Evolutionary conservation across 2,329 filamentous ascomycete genomes (phyloP).

Genomic region (Aureobasidium leucospermi): DNA sequence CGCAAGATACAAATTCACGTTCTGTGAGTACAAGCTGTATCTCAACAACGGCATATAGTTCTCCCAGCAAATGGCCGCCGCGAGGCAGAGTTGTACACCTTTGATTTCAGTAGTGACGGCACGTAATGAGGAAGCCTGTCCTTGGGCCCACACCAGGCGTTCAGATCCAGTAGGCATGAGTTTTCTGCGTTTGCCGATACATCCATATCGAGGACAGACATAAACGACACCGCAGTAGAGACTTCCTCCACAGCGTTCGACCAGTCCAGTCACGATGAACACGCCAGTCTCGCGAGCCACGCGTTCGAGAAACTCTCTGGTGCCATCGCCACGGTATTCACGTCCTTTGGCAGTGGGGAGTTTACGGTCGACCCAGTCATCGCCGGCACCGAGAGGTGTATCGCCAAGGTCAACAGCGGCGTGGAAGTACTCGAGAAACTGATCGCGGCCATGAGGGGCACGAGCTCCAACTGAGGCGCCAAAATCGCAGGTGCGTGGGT

Average conservation of each 20-base stretch:
- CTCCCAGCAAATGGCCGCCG: conserved; percentile 91
- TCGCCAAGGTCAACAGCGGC: conserved; percentile 78
- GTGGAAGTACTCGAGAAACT: conserved; percentile 75
- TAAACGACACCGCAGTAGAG: conserved; percentile 80
- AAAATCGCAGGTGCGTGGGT: conserved; percentile 74
- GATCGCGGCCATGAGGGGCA: conserved; percentile 63
- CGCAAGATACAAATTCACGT: conserved; percentile 84
- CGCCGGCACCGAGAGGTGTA: conserved; percentile 60
- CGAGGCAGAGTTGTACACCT: conserved; percentile 71
- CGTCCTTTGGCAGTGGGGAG: conserved; percentile 44
- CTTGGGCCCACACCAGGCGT: conserved; percentile 82
- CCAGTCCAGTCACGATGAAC: conserved; percentile 71
- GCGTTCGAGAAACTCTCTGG: conserved; percentile 68
- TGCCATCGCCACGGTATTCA: conserved; percentile 61
- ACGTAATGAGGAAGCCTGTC: conserved; percentile 67
- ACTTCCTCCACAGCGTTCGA: conserved; percentile 74
- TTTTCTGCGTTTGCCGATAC: conserved; percentile 80
- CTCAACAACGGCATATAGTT: conserved; percentile 90
- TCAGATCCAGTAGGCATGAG: conserved; percentile 87
- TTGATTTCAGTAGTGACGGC: conserved; percentile 74
- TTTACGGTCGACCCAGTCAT: conserved; percentile 61
- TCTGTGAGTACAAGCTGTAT: conserved; percentile 78
- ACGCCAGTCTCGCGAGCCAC: conserved; percentile 71
- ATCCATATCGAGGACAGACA: conserved; percentile 64
- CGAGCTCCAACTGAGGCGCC: conserved; percentile 68